Conservation (phyloP, 768 basidiomycete species). For the Goffeauzyma gilvescens region DNA sequence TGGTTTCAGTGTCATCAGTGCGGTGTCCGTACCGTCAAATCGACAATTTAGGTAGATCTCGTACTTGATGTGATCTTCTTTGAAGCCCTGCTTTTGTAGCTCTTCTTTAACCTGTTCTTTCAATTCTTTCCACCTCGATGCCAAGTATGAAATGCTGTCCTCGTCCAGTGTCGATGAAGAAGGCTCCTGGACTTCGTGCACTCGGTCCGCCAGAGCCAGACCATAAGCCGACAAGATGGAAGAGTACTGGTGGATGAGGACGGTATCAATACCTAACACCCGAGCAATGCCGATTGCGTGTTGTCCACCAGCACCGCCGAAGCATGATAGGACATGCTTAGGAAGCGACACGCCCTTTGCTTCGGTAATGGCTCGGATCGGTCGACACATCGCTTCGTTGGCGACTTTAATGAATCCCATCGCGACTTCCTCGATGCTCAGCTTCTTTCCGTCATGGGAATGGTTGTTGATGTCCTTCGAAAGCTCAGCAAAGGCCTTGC, state of each 20-base stretch:
- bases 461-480: slow-evolving; percentile 57
- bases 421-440: slow-evolving; percentile 63
- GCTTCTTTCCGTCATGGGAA: slow-evolving; percentile 35
- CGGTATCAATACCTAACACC: slow-evolving; percentile 11
- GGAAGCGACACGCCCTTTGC: slow-evolving; percentile 66
- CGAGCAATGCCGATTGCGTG: slow-evolving; percentile 25
- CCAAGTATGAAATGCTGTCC: slow-evolving; percentile 40
- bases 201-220: slow-evolving; percentile 42
- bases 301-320: slow-evolving; percentile 32
- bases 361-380: slow-evolving; percentile 79
- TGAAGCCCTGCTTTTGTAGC: slow-evolving; percentile 64
- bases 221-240: slow-evolving; percentile 90
- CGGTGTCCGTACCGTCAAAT: slow-evolving; percentile 43
- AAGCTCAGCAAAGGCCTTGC: slow-evolving; percentile 47
- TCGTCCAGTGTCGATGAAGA: slow-evolving; percentile 56
- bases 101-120: slow-evolving; percentile 45
- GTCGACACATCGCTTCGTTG: slow-evolving; percentile 93
- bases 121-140: slow-evolving; percentile 51
- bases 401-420: slow-evolving; percentile 90
- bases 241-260: slow-evolving; percentile 43
- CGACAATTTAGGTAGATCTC: slow-evolving; percentile 42
- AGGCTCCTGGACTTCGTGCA: slow-evolving; percentile 74
- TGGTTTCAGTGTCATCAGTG: slow-evolving; percentile 52
- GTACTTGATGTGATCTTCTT: slow-evolving; percentile 46
- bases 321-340: slow-evolving; percentile 41